A percentile compares a stretch with the other conserved stretches of the same genome.
Conservation (phyloP, 306 rosid genomes). For the Acacia crassicarpa region DNA sequence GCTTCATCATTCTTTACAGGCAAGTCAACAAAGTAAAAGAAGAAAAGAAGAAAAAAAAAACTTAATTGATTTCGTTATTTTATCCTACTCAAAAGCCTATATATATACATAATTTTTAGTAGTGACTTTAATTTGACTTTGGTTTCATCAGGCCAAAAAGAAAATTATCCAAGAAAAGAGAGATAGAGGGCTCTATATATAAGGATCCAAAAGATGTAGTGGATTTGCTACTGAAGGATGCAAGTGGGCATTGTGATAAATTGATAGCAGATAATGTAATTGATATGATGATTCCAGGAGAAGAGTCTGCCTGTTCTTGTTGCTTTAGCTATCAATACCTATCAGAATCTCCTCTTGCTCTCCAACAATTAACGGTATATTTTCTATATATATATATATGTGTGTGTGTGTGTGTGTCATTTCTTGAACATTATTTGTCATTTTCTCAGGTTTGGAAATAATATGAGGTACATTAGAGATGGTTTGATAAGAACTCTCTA, state of each 20-base stretch:
- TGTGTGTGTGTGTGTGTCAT: neutral
- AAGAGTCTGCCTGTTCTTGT: slow-evolving; percentile 92
- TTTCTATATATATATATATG: no score
- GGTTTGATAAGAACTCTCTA: neutral
- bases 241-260: slow-evolving; percentile 63
- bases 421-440: slow-evolving; percentile 33
- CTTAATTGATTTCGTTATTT: neutral
- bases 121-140: slow-evolving; percentile 4
- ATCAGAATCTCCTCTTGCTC: slow-evolving; percentile 82
- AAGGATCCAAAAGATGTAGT: slow-evolving; percentile 72
- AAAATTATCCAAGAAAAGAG: slow-evolving; percentile 59
- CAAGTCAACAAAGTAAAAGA: slow-evolving; percentile 32
- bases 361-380: slow-evolving; percentile 69
- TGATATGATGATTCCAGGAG: slow-evolving; percentile 99
- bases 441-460: neutral
- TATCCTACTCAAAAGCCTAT: neutral
- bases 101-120: neutral
- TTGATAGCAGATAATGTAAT: slow-evolving; percentile 90
- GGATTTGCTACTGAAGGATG: slow-evolving; percentile 83
- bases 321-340: slow-evolving; percentile 82
- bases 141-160: slow-evolving; percentile 81
- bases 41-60: no score
- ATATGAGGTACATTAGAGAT: neutral
- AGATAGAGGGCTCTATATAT: slow-evolving; percentile 39
- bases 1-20: slow-evolving; percentile 84